Evolutionary conservation across 768 basidiomycete genomes (phyloP).

Genomic region (Mycena leptocephala): DNA sequence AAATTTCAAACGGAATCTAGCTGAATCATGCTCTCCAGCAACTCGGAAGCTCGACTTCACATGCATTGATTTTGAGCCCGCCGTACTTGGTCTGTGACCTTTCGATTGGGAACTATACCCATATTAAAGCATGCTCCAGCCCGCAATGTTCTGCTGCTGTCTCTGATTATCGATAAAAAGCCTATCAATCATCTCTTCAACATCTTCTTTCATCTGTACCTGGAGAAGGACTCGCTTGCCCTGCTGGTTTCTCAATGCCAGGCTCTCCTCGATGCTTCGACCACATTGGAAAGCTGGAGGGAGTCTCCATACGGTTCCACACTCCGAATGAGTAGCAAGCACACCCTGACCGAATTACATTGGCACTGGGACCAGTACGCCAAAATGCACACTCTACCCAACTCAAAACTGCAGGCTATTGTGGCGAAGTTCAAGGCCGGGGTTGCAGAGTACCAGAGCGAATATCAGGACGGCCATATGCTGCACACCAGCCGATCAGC

Average conservation of each 20-base stretch:
- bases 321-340: slow-evolving; percentile 55
- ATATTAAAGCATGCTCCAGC: slow-evolving; percentile 48
- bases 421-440: slow-evolving; percentile 29
- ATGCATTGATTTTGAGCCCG: slow-evolving; percentile 67
- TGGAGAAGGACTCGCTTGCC: slow-evolving; percentile 54
- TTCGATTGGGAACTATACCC: background rate
- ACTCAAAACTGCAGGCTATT: slow-evolving; percentile 29
- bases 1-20: background rate
- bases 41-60: slow-evolving; percentile 62
- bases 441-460: slow-evolving; percentile 3
- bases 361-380: slow-evolving; percentile 58
- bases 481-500: slow-evolving; percentile 49
- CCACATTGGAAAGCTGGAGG: slow-evolving; percentile 56
- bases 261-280: slow-evolving; percentile 54
- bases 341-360: slow-evolving; percentile 58
- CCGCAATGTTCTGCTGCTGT: slow-evolving; percentile 64
- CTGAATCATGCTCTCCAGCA: slow-evolving; percentile 32
- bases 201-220: slow-evolving; percentile 65
- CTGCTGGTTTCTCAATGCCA: slow-evolving; percentile 56
- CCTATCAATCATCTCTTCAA: slow-evolving; percentile 52
- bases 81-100: slow-evolving; percentile 57
- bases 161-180: slow-evolving; percentile 56
- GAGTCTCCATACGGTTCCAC: slow-evolving; percentile 53
- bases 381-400: slow-evolving; percentile 45
- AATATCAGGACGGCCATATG: background rate